Evolutionary conservation across 805 yeast genomes (phyloP).

Genomic region (Candida succiphila): DNA sequence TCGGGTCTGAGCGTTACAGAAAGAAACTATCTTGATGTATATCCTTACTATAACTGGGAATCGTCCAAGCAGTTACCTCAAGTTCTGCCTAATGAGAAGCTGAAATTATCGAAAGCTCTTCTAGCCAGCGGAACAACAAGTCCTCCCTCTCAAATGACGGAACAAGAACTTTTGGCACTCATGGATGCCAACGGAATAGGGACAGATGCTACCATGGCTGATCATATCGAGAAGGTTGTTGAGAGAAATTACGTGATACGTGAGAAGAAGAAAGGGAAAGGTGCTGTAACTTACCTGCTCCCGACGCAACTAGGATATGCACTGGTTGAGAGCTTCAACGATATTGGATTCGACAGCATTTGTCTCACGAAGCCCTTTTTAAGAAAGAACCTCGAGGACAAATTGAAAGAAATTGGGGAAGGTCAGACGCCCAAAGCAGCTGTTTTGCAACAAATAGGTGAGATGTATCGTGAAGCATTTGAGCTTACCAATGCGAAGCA

Average conservation of each 20-base stretch:
- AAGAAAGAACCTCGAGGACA: constrained; percentile 64
- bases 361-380: constrained; percentile 85
- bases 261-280: constrained; percentile 25
- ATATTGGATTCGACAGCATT: constrained; percentile 57
- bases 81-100: constrained; percentile 44
- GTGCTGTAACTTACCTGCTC: constrained; percentile 35
- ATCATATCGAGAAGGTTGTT: constrained; percentile 79
- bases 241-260: constrained; percentile 56
- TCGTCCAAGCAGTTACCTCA: constrained; percentile 54
- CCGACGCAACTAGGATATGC: constrained; percentile 86
- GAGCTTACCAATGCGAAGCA: constrained; percentile 33
- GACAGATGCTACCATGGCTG: constrained; percentile 98
- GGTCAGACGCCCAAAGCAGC: constrained; percentile 45
- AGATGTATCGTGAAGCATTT: constrained; percentile 54
- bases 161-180: constrained; percentile 79
- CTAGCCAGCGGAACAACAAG: constrained; percentile 68
- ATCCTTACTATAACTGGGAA: constrained; percentile 73
- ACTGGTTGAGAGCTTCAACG: constrained; percentile 79
- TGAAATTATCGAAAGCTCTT: constrained; percentile 46
- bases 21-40: constrained; percentile 72
- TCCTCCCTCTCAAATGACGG: constrained; percentile 81
- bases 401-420: constrained; percentile 55
- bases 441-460: constrained; percentile 46
- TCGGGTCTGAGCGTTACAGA: constrained; percentile 69
- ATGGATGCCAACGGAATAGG: constrained; percentile 99